These are phyloP conservation scores for Suillus occidentalis DNA, from an alignment of 768 basidiomycete genomes.

Conservation along the genomic window DNA sequence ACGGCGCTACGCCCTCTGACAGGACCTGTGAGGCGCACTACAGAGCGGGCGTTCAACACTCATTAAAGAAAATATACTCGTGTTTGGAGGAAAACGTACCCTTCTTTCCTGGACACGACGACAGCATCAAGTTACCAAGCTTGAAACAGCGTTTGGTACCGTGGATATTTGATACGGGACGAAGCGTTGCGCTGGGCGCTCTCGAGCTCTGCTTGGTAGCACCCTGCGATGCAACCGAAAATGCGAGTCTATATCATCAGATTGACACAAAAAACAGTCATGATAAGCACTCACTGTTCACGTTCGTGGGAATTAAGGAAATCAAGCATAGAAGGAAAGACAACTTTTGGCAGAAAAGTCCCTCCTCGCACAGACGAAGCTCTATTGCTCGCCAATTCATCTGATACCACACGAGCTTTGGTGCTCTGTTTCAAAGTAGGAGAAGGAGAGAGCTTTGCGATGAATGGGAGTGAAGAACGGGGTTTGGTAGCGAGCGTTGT, in stretches of 20 bases:
- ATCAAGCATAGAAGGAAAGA: slow-evolving; percentile 14
- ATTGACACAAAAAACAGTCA: neutral
- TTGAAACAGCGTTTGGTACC: slow-evolving; percentile 23
- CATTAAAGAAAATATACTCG: too few species aligned
- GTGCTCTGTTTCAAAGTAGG: neutral
- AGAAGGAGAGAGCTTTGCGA: neutral
- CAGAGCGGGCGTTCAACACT: neutral
- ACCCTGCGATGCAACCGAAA: neutral
- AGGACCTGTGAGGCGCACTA: slow-evolving; percentile 73
- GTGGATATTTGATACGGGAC: slow-evolving; percentile 10
- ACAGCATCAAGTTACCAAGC: slow-evolving; percentile 86
- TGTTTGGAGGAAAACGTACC: too few species aligned
- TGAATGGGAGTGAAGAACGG: neutral
- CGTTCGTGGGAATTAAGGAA: slow-evolving; percentile 6
- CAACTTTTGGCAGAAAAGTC: slow-evolving; percentile 3
- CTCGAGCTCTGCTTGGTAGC: slow-evolving; percentile 9
- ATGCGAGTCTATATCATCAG: neutral
- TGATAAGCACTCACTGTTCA: slow-evolving; percentile 3
- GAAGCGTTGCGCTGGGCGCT: slow-evolving; percentile 9
- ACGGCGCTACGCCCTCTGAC: slow-evolving; percentile 79
- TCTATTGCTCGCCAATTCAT: neutral
- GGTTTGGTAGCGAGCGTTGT: slow-evolving; percentile 9
- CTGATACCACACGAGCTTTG: neutral
- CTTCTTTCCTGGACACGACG: slow-evolving; percentile 96
- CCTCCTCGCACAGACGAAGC: neutral